Evolutionary conservation across 805 yeast genomes (phyloP).

Genomic region (Clavispora santaluciae): DNA sequence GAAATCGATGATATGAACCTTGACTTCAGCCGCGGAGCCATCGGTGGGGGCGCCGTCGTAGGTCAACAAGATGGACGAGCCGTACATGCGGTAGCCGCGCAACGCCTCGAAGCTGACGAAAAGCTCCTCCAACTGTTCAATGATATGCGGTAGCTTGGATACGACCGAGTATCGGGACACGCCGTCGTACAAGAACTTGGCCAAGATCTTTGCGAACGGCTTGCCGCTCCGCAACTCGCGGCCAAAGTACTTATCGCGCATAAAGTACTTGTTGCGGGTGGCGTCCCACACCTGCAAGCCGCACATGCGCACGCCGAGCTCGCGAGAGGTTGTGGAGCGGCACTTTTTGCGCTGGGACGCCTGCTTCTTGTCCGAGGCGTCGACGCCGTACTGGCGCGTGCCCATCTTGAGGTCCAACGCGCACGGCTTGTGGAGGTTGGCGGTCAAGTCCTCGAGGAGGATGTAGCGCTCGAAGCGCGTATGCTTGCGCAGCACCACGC

Average conservation of each 20-base stretch:
- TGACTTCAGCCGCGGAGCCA: constrained; percentile 14
- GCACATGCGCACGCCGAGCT: constrained; percentile 87
- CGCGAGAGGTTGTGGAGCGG: constrained; percentile 68
- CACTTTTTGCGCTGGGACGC: constrained; percentile 81
- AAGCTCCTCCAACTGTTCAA: constrained; percentile 57
- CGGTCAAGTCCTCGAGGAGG: constrained; percentile 83
- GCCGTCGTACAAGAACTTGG: constrained; percentile 81
- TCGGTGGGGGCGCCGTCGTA: constrained; percentile 60
- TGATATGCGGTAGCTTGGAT: constrained; percentile 61
- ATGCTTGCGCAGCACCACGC: constrained; percentile 29
- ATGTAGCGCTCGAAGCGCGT: constrained; percentile 77
- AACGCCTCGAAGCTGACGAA: constrained; percentile 50
- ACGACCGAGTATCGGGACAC: constrained; percentile 49
- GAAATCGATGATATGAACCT: constrained; percentile 85
- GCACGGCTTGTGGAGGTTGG: constrained; percentile 78
- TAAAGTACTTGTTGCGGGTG: constrained; percentile 40
- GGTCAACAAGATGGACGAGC: constrained; percentile 82
- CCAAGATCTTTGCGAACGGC: constrained; percentile 70
- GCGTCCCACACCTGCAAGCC: constrained; percentile 63
- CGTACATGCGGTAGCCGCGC: constrained; percentile 81
- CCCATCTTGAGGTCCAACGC: constrained; percentile 97
- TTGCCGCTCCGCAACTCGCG: constrained; percentile 65
- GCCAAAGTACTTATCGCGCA: constrained; percentile 90
- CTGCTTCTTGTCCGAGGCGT: constrained; percentile 69
- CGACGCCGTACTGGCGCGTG: constrained; percentile 96